These are phyloP conservation scores for Coemansia sp. DNA, from an alignment of 192 early-diverging fungal species.

Conservation along the genomic window DNA sequence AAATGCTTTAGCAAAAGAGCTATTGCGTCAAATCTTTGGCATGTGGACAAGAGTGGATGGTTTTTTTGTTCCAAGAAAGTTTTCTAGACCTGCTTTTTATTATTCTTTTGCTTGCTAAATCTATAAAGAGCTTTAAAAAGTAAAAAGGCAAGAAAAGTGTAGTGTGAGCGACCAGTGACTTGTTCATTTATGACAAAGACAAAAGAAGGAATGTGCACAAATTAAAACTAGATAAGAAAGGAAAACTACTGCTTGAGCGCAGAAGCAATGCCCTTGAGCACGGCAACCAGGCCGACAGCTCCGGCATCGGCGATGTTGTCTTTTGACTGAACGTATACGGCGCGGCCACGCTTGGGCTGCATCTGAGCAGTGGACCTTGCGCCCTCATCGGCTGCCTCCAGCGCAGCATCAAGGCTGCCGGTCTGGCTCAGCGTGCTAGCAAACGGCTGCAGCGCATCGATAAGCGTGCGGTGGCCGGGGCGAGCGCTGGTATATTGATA, in stretches of 20 bases:
- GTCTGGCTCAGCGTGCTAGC: slow-evolving; percentile 46
- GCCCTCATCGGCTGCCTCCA: slow-evolving; percentile 56
- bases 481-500: slow-evolving; percentile 66
- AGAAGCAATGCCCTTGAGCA: slow-evolving; percentile 54
- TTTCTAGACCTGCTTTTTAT: background rate
- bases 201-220: background rate
- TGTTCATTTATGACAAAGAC: too few relatives aligned
- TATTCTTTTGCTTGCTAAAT: background rate
- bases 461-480: slow-evolving; percentile 70
- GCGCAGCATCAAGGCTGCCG: slow-evolving; percentile 46
- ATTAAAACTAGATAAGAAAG: background rate
- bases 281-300: slow-evolving; percentile 58
- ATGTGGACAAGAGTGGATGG: too few relatives aligned
- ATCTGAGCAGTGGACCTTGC: slow-evolving; percentile 55
- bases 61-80: background rate
- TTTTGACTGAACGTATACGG: slow-evolving; percentile 58
- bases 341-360: slow-evolving; percentile 63
- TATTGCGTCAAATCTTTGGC: too few relatives aligned
- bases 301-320: slow-evolving; percentile 59
- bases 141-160: background rate
- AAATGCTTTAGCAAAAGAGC: too few relatives aligned
- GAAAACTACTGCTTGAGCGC: slow-evolving; percentile 30
- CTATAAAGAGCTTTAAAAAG: background rate
- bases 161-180: too few relatives aligned
- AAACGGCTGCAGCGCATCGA: slow-evolving; percentile 70